Evolutionary conservation across 1,139 yeast genomes (phyloP).

Genomic region (Candida sanyaensis): DNA sequence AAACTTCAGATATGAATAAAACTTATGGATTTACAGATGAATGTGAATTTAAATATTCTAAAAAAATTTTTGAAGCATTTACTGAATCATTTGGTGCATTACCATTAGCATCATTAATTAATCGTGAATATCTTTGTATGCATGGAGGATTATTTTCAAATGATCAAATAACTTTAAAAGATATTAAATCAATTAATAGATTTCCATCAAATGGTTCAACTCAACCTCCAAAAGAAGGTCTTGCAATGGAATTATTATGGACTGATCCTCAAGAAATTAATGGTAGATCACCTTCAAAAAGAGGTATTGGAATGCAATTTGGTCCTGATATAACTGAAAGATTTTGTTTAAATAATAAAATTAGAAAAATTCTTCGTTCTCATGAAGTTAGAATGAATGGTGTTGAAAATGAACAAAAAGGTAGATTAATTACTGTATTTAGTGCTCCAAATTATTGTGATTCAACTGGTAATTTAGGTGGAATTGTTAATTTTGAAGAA

Average conservation of each 20-base stretch:
- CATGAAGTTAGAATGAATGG: slow-evolving; percentile 96
- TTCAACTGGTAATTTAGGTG: slow-evolving; percentile 87
- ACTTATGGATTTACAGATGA: slow-evolving; percentile 97
- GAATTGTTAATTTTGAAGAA: slow-evolving; percentile 66
- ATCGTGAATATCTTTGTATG: slow-evolving; percentile 77
- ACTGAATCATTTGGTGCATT: slow-evolving; percentile 83
- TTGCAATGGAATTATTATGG: slow-evolving; percentile 97
- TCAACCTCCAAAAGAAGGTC: slow-evolving; percentile 90
- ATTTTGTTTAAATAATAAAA: slow-evolving; percentile 70
- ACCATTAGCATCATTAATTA: slow-evolving; percentile 84
- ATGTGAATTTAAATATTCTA: slow-evolving; percentile 86
- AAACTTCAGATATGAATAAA: slow-evolving; percentile 94
- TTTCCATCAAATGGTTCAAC: slow-evolving; percentile 54
- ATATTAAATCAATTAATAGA: slow-evolving; percentile 71
- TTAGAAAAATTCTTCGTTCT: slow-evolving; percentile 83
- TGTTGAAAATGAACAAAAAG: slow-evolving; percentile 83
- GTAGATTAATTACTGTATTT: slow-evolving; percentile 85
- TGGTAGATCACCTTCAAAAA: slow-evolving; percentile 86
- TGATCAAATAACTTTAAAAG: slow-evolving; percentile 69
- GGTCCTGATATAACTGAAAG: slow-evolving; percentile 92
- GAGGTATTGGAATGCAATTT: slow-evolving; percentile 95
- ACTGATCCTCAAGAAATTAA: slow-evolving; percentile 84
- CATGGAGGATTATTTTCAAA: slow-evolving; percentile 95
- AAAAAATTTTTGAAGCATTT: slow-evolving; percentile 80
- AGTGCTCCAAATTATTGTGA: slow-evolving; percentile 99